Base-by-base conservation (phyloP, 208 protist species). In the Kentomonas sorsogonicus region DNA sequence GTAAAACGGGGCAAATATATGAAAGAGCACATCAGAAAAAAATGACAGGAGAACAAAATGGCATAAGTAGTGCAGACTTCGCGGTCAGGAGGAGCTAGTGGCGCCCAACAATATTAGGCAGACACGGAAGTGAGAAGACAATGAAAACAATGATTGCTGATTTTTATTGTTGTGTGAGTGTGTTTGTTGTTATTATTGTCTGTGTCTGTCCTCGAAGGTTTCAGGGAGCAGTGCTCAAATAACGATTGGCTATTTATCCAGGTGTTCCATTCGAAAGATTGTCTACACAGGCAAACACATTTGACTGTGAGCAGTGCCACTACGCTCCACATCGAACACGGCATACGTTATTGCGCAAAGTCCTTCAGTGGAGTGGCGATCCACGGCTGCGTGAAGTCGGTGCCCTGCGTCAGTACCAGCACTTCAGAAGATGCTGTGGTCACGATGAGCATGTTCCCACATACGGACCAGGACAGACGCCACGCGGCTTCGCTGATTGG, bases 381-480 rank as follows among this genome's bases (percentile, higher is more conserved):
- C 83, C 86, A 93, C 30, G 79, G 79, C 40, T 93, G 75, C 5
- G 73, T 82, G 58, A 93, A 93, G 36, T 86, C 75, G 22, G 53
- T 69, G 7, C 73, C 80, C 45, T 90, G 76, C 7, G 66, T 68
- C 27, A 91, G 69, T 15, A 93, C 66, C 61, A 85, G 89, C 16
- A 86, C 79, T 47, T 83, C 63, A 0, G 83, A 84, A 38, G 77
- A 52, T 2, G 76, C 74, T 0, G 77, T 91, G 18, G 86, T 93
- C 13, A 83, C 86, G 46, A 93, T 65, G 10, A 93, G 63, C 60
- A 80, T 79, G 48, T 83, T 73, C 10, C 78, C 80, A 11, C 71
- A 83, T 11, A 83, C 80, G 0, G 83, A 74, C 83, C 86, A 93
- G 2, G 83, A 86, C 38, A 93, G 67, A 15, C 83, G 75, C 83